Conservation (phyloP, 148 eudicot species). For the Heliosperma pusillum region DNA sequence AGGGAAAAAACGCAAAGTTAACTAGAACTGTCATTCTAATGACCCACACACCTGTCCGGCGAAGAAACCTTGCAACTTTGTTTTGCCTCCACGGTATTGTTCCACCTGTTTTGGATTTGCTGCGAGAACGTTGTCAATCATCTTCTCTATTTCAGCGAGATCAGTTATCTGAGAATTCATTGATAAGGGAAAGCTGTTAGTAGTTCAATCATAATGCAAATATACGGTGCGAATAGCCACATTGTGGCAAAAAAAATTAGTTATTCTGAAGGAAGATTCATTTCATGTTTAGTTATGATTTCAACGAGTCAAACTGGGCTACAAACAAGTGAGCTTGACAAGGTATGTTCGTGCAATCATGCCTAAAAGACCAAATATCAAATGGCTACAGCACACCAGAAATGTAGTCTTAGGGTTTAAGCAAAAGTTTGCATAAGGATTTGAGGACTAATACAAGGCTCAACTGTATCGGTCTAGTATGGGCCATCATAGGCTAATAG, state of each 20-base stretch:
- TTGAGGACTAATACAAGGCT: too few relatives aligned
- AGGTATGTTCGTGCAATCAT: too few relatives aligned
- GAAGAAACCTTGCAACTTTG: conserved; percentile 86
- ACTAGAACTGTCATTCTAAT: background rate
- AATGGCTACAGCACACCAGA: background rate
- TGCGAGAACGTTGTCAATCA: conserved; percentile 65
- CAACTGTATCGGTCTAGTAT: background rate
- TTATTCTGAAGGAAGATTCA: too few relatives aligned
- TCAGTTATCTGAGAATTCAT: conserved; percentile 59
- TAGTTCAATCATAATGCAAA: background rate
- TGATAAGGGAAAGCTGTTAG: background rate
- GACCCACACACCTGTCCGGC: conserved; percentile 72
- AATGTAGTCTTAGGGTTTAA: background rate
- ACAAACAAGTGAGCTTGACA: background rate
- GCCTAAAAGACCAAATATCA: background rate
- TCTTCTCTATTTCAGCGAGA: conserved; percentile 71
- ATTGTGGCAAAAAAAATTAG: background rate
- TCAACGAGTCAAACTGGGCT: background rate
- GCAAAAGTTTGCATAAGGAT: too few relatives aligned
- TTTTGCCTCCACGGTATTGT: conserved; percentile 85
- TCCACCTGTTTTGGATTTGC: conserved; percentile 84
- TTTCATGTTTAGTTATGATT: too few relatives aligned
- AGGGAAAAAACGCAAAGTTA: background rate
- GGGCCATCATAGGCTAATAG: background rate
- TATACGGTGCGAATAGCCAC: background rate